Evolutionary conservation across 495 filamentous ascomycete species (phyloP).

Genomic region (Hypoxylon subgilvum): DNA sequence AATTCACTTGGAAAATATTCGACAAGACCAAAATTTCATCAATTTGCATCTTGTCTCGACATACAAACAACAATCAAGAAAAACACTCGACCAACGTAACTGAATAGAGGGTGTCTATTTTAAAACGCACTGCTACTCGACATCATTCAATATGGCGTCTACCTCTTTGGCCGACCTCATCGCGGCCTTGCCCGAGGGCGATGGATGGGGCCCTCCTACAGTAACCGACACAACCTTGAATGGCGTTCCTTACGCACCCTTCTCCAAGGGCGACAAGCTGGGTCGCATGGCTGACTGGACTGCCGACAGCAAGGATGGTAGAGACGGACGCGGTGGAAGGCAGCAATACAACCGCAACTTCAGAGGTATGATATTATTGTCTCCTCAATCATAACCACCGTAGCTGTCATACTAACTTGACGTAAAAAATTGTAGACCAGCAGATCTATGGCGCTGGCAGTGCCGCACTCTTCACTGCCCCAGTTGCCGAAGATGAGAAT

Average conservation of each 20-base stretch:
- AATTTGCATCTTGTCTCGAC: background rate
- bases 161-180: slow-evolving; percentile 60
- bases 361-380: slow-evolving; percentile 67
- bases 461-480: slow-evolving; percentile 83
- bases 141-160: slow-evolving; percentile 27
- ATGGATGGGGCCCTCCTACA: slow-evolving; percentile 86
- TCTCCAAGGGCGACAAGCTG: slow-evolving; percentile 97
- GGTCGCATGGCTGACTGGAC: slow-evolving; percentile 99
- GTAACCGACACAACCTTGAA: slow-evolving; percentile 83
- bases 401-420: slow-evolving; percentile 16
- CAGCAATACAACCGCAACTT: slow-evolving; percentile 90
- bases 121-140: slow-evolving; percentile 1
- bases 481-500: slow-evolving; percentile 90
- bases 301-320: slow-evolving; percentile 82
- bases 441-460: slow-evolving; percentile 94
- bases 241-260: slow-evolving; percentile 95
- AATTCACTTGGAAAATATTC: slow-evolving; percentile 27
- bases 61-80: slow-evolving; percentile 2
- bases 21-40: slow-evolving; percentile 20
- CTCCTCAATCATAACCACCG: background rate
- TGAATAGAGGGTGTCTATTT: no score
- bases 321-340: slow-evolving; percentile 76
- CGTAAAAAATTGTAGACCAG: slow-evolving; percentile 70
- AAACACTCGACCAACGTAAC: no score
- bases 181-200: slow-evolving; percentile 62